These are phyloP conservation scores for Nepenthes alata DNA, from an alignment of 179 eudicot genomes.

Conservation along the genomic window DNA sequence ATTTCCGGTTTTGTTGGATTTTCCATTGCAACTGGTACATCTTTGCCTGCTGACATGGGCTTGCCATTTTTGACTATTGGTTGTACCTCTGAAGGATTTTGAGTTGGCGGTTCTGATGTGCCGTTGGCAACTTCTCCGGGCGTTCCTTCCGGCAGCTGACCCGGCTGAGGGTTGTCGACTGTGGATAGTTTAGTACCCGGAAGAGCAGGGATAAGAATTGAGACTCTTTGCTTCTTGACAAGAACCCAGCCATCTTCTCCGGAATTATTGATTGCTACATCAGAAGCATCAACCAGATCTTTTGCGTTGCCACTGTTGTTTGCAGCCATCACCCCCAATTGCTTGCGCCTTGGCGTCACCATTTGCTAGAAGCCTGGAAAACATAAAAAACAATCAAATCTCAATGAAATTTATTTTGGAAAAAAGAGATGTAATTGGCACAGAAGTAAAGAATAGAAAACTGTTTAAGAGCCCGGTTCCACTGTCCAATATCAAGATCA, in stretches of 20 bases:
- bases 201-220: constrained; percentile 53
- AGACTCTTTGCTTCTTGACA: constrained; percentile 72
- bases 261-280: constrained; percentile 9
- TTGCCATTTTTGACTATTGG: constrained; percentile 14
- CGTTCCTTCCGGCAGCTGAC: constrained; percentile 14
- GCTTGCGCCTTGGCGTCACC: constrained; percentile 34
- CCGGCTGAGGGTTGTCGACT: constrained; percentile 16
- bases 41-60: constrained; percentile 13
- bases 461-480: no score
- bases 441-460: no score
- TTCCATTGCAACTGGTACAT: constrained; percentile 9
- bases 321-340: constrained; percentile 6
- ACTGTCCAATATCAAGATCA: no score
- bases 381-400: no score
- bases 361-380: constrained; percentile 12
- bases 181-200: constrained; percentile 20
- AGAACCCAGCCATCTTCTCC: constrained; percentile 62
- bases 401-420: no score
- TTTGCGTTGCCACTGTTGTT: constrained; percentile 16
- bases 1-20: not conserved
- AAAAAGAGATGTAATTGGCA: no score
- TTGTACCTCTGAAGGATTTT: constrained; percentile 8
- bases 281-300: constrained; percentile 9
- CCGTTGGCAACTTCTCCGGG: constrained; percentile 11
- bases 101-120: constrained; percentile 13